These are phyloP conservation scores for Pseudogymnoascus sp. DNA, from an alignment of 2,329 filamentous ascomycete genomes.

Conservation along the genomic window DNA sequence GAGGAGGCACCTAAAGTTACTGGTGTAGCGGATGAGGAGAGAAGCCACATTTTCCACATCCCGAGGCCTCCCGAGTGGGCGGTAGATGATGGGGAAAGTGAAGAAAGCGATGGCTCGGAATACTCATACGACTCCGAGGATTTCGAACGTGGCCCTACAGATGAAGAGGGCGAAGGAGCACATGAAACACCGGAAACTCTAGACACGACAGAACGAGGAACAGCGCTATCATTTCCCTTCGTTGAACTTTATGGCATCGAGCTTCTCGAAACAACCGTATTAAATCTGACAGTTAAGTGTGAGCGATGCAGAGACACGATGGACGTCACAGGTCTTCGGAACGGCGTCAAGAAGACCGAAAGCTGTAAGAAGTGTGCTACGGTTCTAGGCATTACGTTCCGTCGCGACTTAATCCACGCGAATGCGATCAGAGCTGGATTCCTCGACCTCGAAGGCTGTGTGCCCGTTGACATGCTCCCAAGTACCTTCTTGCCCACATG, in stretches of 20 bases:
- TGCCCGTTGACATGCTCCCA: constrained; percentile 61
- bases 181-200: neutral
- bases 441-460: constrained; percentile 67
- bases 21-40: constrained; percentile 33
- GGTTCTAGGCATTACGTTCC: constrained; percentile 45
- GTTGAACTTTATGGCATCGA: constrained; percentile 72
- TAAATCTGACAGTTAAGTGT: constrained; percentile 69
- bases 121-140: constrained; percentile 39
- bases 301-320: constrained; percentile 66
- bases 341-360: constrained; percentile 41
- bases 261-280: constrained; percentile 57
- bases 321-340: constrained; percentile 59
- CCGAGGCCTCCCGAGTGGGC: constrained; percentile 71
- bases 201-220: constrained; percentile 49
- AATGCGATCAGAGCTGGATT: constrained; percentile 71
- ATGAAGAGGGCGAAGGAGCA: constrained; percentile 29
- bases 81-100: constrained; percentile 30
- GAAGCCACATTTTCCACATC: constrained; percentile 62
- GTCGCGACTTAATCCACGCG: constrained; percentile 62
- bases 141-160: constrained; percentile 26
- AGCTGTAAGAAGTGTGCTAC: constrained; percentile 54
- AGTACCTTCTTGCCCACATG: constrained; percentile 76
- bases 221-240: constrained; percentile 70
- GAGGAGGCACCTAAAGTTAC: constrained; percentile 20
- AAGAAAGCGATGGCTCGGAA: constrained; percentile 39